Conservation (phyloP, 768 basidiomycete genomes). For the Amanita molliuscula region DNA sequence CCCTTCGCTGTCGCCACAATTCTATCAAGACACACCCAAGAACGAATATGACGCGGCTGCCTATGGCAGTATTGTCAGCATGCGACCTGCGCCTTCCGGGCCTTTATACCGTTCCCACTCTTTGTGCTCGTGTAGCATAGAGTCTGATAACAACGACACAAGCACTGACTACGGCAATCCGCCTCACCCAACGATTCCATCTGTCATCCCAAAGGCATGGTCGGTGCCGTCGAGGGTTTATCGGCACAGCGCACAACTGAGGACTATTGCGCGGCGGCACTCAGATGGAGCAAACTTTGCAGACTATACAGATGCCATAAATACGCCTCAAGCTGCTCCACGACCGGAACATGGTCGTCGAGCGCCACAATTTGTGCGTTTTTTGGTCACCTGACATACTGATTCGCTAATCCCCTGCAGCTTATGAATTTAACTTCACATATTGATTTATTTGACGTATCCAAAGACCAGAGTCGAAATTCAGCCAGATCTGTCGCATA, state of each 20-base stretch:
- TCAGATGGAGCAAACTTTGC: slow-evolving; percentile 22
- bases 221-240: slow-evolving; percentile 6
- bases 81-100: background rate
- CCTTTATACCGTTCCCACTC: background rate
- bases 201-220: slow-evolving; percentile 9
- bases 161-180: slow-evolving; percentile 22
- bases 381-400: background rate
- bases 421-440: slow-evolving; percentile 34
- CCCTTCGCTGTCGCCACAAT: slow-evolving; percentile 1
- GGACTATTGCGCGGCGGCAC: slow-evolving; percentile 15
- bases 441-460: slow-evolving; percentile 25
- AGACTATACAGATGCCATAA: slow-evolving; percentile 12
- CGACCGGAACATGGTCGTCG: slow-evolving; percentile 4
- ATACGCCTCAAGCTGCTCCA: slow-evolving; percentile 5
- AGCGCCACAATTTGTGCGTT: slow-evolving; percentile 23
- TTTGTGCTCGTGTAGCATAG: background rate
- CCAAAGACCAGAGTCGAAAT: background rate
- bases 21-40: background rate
- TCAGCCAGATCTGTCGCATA: background rate
- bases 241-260: slow-evolving; percentile 17
- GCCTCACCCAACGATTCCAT: slow-evolving; percentile 14
- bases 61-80: background rate
- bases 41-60: background rate
- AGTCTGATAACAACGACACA: slow-evolving; percentile 5
- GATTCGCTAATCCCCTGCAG: slow-evolving; percentile 13